Base-by-base conservation (phyloP, 805 yeast species). In the Kazachstania bromeliacearum region DNA sequence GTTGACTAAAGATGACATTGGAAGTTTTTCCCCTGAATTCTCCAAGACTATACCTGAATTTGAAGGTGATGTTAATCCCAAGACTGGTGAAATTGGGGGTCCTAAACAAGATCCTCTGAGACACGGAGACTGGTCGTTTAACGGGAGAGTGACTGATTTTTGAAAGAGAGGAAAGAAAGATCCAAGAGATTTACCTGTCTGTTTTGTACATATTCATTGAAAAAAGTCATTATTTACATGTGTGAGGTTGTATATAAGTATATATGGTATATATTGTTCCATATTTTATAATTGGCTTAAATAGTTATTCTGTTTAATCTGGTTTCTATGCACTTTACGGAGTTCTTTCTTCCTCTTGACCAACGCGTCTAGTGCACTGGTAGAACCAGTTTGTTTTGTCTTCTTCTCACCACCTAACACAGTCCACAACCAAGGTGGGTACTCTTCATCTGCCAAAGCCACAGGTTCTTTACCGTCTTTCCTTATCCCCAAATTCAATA, bases 31-130 rank as follows among this genome's bases (percentile, higher is more conserved):
- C 2, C 81, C 88, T 2, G 83, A 75, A 38, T 75, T 68, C 45
- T 70, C 81, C 56, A 76, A 80, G 57, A 79, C 87, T 3, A 79
- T 87, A 37, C 95, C 96, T 2, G 98, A 92, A 53, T 92, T 92
- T 55, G 95, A 88, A 60, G 98, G 98, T 1, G 88, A 87, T 43
- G 76, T 70, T 13, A 92, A 92, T 55, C 98, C 98, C 0, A 71
- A 67, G 39, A 92, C 98, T 1, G 98, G 98, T 3, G 98, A 92
- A 61, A 68, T 80, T 16, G 95, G 95, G 33, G 98, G 98, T 0
- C 98, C 98, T 18, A 92, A 92, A 53, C 97, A 92, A 59, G 96
- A 92, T 53, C 98, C 98, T 0, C 68, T 85, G 44, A 75, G 77
- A 50, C 89, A 85, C 50, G 87, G 87, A 13, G 97, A 88, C 50